Percentiles rank a stretch among this genome's conserved stretches.
Conservation (phyloP, 1,284 basidiomycete genomes). For the Cerioporus squamosus region DNA sequence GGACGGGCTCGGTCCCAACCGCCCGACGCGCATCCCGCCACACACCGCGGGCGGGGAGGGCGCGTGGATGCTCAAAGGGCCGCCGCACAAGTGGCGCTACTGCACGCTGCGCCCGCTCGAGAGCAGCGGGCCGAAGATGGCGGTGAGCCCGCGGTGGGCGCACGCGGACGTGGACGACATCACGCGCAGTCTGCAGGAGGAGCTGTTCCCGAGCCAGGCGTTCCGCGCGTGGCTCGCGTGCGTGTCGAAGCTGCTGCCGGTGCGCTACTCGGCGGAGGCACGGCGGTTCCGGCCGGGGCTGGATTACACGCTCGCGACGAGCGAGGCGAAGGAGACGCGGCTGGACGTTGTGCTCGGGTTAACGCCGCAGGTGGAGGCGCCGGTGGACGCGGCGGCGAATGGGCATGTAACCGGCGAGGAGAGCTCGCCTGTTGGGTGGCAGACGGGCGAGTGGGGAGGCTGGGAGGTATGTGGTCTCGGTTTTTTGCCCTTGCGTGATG, state of each 20-base stretch:
- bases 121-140: conserved; percentile 22
- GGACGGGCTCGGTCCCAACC: conserved; percentile 68
- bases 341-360: conserved; percentile 91
- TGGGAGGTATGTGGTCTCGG: conserved; percentile 74
- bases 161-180: conserved; percentile 59
- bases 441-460: conserved; percentile 84
- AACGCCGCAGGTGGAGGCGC: conserved; percentile 70
- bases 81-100: conserved; percentile 95
- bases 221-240: conserved; percentile 92
- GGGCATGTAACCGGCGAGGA: conserved; percentile 38
- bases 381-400: conserved; percentile 35
- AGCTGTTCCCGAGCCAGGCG: conserved; percentile 81
- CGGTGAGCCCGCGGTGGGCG: conserved; percentile 54
- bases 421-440: conserved; percentile 59
- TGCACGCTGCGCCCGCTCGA: conserved; percentile 54
- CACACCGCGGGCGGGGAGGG: conserved; percentile 61
- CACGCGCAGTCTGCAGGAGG: conserved; percentile 69
- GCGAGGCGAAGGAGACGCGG: conserved; percentile 82
- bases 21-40: conserved; percentile 58
- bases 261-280: conserved; percentile 77
- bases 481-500: conserved; percentile 1
- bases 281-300: conserved; percentile 91
- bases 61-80: conserved; percentile 81
- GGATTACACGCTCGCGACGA: conserved; percentile 94
- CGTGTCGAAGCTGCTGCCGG: conserved; percentile 79